Base-by-base conservation (phyloP, 345 rosid species). In the Trapa bicornis region DNA sequence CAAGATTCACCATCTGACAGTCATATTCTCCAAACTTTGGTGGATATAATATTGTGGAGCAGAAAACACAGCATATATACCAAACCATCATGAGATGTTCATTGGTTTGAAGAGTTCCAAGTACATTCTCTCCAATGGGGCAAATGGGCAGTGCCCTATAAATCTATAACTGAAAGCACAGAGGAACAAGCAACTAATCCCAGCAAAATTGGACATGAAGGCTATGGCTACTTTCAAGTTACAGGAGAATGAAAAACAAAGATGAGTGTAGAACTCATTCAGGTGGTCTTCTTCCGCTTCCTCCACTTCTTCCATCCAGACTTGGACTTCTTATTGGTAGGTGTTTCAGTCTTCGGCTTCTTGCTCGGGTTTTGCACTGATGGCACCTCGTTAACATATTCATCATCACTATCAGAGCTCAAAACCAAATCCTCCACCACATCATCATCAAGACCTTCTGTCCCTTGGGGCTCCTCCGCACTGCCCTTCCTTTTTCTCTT, bases 371-470 rank as follows among this genome's bases (percentile, higher is more conserved):
- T 67, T 70, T 67, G 61, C 38, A 66, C 56, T 12, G 52, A 35
- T 5, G 66, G 56, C 17, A 58, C 72, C 37, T 50, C 52, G 29
- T 45, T 54, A 39, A 75, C 76, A 38, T 22, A 22, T 22, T 69
- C 73, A 13, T 1, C 68, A 35, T 70, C 81, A 45, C 73, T 68
- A 70, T 93, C 96, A 1, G 97, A 91, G 75, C 99, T 91, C 39
- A 91, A 82, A 57, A 89, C 81, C 75, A 89, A 80, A 73, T 94
- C 99, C 77, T 87, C 96, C 65, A 94, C 91, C 66, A 91, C 75
- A 45, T 94, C 99, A 76, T 91, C 96, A 47, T 87, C 98, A 45
- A 68, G 68, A 63, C 73, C 82, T 6, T 66, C 75, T 32, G 61
- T 75, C 17, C 71, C 76, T 64, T 76, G 86, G 3, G 72, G 70